Evolutionary conservation across 331 rosid genomes (phyloP), one percentile per base, ranked within the genome.

Genomic region (Telfairia occidentalis): DNA sequence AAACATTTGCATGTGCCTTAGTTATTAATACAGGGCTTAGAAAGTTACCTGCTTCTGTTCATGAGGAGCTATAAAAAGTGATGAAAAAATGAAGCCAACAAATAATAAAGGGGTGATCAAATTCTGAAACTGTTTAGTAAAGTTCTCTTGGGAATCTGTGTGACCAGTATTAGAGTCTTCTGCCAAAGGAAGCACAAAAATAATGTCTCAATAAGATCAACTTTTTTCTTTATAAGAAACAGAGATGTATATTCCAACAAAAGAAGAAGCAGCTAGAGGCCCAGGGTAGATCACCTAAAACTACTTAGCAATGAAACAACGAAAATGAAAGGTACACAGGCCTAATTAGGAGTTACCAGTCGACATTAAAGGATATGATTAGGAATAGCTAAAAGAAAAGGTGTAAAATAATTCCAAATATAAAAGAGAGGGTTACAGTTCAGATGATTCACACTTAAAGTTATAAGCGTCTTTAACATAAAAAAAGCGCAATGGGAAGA

Each of bases 41-140:
- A 48, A 40, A 10, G 34, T 49, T 77, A 93, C 98, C 96, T 91
- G 92, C 83, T 91, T 81, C 81, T 83, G 86, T 29, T 89, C 97
- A 13, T 76, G 77, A 71, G 89, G 80, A 77, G 85, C 85, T 79
- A 79, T 79, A 71, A 84, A 59, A 75, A 86, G 61, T 45, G 90
- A 85, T n/a, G 90, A 64, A 71, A 89, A 77, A 70, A 89, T 81
- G 40, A 85, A 82, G 45, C 80, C 90, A 30, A 88, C 73, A 67
- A 84, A 81, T 79, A 91, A 57, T 21, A 86, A 73, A 32, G 91
- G 89, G 55, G 90, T 65, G 34, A 88, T 5, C 52, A 88, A 40
- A 55, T 80, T 86, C 75, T 83, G 86, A 72, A 83, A 78, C 65
- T 85, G 87, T 79, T 78, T 86, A 81, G 81, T 19, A 73, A 90